These are phyloP conservation scores for Ilex aquifolium DNA, from an alignment of 257 asterid genomes.

Conservation along the genomic window DNA sequence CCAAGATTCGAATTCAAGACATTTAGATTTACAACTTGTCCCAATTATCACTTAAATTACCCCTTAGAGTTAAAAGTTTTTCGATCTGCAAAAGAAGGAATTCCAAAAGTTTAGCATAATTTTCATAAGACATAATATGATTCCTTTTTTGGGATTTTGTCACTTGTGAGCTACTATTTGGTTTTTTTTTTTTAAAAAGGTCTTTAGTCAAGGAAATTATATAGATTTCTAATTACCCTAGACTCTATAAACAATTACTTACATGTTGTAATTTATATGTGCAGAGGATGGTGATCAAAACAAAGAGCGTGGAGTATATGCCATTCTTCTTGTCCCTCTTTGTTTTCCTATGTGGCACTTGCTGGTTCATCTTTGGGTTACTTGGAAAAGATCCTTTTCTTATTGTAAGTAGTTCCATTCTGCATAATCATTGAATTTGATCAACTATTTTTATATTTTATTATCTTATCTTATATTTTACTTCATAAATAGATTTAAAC, in stretches of 20 bases:
- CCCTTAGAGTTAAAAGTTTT: no score
- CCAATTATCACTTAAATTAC: no score
- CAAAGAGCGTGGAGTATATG: slow-evolving; percentile 83
- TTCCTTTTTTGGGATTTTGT: neutral
- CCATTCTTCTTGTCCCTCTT: slow-evolving; percentile 67
- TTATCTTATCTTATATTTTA: no score
- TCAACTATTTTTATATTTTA: no score
- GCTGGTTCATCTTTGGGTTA: slow-evolving; percentile 71
- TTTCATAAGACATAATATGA: no score
- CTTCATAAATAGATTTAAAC: no score
- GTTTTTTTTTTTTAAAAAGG: neutral
- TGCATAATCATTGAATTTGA: no score
- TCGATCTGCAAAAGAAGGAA: no score
- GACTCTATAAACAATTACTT: neutral
- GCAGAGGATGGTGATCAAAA: slow-evolving; percentile 75
- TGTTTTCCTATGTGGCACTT: slow-evolving; percentile 68
- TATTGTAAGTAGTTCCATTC: slow-evolving; percentile 31
- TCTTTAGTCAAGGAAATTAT: neutral
- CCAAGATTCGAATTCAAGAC: no score
- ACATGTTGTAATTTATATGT: neutral
- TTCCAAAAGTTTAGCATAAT: no score
- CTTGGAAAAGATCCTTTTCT: slow-evolving; percentile 66
- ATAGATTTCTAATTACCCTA: neutral
- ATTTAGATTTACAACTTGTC: no score
- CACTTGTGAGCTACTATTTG: neutral